Conservation (phyloP, 2,329 filamentous ascomycete species). For the Basipetospora sp. region DNA sequence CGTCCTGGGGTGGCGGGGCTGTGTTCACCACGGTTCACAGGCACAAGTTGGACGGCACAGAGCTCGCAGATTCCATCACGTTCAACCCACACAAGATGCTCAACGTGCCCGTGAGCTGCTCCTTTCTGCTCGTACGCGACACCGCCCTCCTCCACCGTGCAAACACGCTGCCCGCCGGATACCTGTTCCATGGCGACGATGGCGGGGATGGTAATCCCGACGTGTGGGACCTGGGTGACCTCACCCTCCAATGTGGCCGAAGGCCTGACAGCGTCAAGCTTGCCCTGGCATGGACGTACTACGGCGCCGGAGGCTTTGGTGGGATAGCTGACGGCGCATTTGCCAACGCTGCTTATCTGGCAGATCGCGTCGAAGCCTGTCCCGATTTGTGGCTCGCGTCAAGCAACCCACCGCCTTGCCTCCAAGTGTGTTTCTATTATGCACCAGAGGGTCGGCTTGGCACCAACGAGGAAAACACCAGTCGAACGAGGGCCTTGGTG, state of each 20-base stretch:
- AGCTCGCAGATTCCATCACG: constrained; percentile 67
- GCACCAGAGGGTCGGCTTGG: constrained; percentile 38
- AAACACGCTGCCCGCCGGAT: constrained; percentile 76
- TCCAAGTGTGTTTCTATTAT: constrained; percentile 93
- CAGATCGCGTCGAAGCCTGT: constrained; percentile 37
- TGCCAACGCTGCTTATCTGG: constrained; percentile 54
- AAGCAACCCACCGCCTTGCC: constrained; percentile 64
- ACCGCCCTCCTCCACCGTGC: constrained; percentile 62
- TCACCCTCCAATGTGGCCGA: constrained; percentile 86
- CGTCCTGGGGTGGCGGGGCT: constrained; percentile 74
- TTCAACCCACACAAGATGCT: constrained; percentile 98
- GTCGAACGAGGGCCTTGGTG: constrained; percentile 33
- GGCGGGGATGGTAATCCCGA: too few species aligned
- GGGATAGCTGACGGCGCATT: constrained; percentile 59
- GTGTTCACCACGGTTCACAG: constrained; percentile 56
- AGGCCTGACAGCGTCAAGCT: constrained; percentile 76
- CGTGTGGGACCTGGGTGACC: constrained; percentile 80
- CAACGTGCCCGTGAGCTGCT: constrained; percentile 77
- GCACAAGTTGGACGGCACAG: constrained; percentile 51
- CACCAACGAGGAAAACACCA: constrained; percentile 31
- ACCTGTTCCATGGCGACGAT: constrained; percentile 55
- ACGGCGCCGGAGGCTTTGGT: constrained; percentile 62
- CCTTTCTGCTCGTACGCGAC: constrained; percentile 70
- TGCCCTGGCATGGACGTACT: constrained; percentile 78
- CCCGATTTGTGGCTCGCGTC: constrained; percentile 57